Base-by-base conservation (phyloP, 2,329 filamentous ascomycete species). In the Exophiala sp. region DNA sequence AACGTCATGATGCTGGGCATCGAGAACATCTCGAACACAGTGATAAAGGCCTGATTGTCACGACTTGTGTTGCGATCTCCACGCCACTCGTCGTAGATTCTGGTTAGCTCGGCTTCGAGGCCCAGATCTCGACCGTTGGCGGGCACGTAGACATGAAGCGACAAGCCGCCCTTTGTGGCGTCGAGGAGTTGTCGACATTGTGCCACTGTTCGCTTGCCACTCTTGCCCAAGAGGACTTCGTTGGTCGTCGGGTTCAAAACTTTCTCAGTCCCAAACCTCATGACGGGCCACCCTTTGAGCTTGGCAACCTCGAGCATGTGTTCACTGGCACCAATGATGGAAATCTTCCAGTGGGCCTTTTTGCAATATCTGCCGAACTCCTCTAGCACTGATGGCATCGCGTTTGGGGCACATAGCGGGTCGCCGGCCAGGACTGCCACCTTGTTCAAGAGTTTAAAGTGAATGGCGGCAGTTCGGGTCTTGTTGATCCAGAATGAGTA, bases 161-260 rank as follows among this genome's bases (percentile, higher is more conserved):
- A 65, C 38, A 69, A 58, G 0, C 65, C 67, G 4, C 65, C 69
- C 52, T 73, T 73, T 0, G 49, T 43, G 2, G 63, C 63, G 34
- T 72, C 62, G 0, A 73, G 62, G 1, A 75, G 65, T 36, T 73
- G 68, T 33, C 65, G 63, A 42, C 65, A 70, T 10, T 71, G 69
- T 0, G 65, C 62, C 5, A 67, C 51, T n/a, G 74, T 72, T 1
- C 69, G 65, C 54, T 72, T 74, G 3, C 70, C 68, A 7, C 63
- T 59, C 8, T 63, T 58, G 32, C 71, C 70, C 34, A 66, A 58
- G 1, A 75, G 54, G 1, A 74, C 65, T 1, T 71, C 66, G 52
- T 73, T 74, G 4, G 68, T 71, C 36, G 69, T 61, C 0, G 72
- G 71, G 48, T 74, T 72, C 16, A 74, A 62, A 1, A 72, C 71